These are phyloP conservation scores for Agrocybe praecox DNA, from an alignment of 768 basidiomycete species.

Conservation along the genomic window DNA sequence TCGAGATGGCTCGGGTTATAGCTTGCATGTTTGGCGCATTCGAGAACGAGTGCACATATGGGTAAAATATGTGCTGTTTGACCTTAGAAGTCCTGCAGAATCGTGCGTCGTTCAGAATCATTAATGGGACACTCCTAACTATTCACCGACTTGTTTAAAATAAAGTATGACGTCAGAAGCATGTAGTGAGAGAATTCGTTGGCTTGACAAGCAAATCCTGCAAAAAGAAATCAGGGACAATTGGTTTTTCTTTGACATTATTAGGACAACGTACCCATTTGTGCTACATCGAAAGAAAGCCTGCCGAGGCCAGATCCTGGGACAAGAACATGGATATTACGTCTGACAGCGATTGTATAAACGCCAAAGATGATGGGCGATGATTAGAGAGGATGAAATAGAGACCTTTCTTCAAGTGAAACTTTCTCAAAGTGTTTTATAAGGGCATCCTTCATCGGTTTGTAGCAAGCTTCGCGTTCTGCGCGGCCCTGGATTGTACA, in stretches of 20 bases:
- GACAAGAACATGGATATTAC: slow-evolving; percentile 72
- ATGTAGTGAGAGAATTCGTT: slow-evolving; percentile 97
- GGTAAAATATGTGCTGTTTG: slow-evolving; percentile 78
- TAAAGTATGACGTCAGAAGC: slow-evolving; percentile 87
- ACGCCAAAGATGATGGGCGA: slow-evolving; percentile 3
- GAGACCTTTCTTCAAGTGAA: slow-evolving; percentile 55
- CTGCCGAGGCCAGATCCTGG: slow-evolving; percentile 91
- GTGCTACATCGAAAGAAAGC: slow-evolving; percentile 86
- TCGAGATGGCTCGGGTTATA: slow-evolving; percentile 66
- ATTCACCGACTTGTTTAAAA: slow-evolving; percentile 74
- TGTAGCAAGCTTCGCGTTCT: slow-evolving; percentile 82
- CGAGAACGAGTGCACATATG: slow-evolving; percentile 92
- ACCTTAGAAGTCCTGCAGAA: slow-evolving; percentile 60
- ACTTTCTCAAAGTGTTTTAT: slow-evolving; percentile 62
- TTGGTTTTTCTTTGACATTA: not conserved
- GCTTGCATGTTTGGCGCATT: slow-evolving; percentile 64
- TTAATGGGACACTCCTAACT: not conserved
- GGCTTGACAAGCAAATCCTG: slow-evolving; percentile 90
- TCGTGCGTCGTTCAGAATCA: not conserved
- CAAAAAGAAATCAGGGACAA: not conserved
- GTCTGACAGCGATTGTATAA: slow-evolving; percentile 34
- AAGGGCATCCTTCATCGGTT: slow-evolving; percentile 79
- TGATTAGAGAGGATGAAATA: slow-evolving; percentile 3
- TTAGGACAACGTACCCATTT: slow-evolving; percentile 54
- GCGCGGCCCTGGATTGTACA: slow-evolving; percentile 53